Evolutionary conservation across 257 asterid genomes (phyloP).

Genomic region (Solanum sejunctum): DNA sequence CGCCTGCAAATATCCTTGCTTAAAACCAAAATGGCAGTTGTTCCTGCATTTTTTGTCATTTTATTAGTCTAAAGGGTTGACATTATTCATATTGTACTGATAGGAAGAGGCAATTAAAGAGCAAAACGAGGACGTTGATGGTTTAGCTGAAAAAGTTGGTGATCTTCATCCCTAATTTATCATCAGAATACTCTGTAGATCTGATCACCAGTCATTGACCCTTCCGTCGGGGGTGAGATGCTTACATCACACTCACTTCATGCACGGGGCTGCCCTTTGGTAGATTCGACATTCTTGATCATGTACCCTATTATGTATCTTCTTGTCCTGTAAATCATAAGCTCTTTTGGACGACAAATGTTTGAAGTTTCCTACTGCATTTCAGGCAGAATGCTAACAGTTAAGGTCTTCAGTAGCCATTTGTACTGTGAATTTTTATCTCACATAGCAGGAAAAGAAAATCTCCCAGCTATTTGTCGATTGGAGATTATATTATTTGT

Average conservation of each 20-base stretch:
- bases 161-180: conserved; percentile 13
- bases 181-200: not conserved
- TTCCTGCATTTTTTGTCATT: not conserved
- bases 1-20: not conserved
- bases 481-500: not conserved
- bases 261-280: not conserved
- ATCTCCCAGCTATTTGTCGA: not conserved
- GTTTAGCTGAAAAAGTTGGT: conserved; percentile 15
- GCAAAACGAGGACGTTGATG: conserved; percentile 21
- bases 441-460: not conserved
- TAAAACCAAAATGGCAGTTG: not conserved
- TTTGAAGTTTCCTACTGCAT: not conserved
- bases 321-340: not conserved
- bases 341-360: not conserved
- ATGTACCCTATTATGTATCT: not conserved
- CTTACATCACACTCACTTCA: not conserved
- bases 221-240: not conserved
- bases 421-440: not conserved
- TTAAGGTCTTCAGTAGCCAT: not conserved
- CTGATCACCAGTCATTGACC: not conserved
- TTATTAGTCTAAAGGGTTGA: not conserved
- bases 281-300: not conserved
- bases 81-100: not conserved
- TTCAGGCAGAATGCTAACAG: conserved; percentile 19
- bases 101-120: conserved; percentile 28